These are phyloP conservation scores for Backusella mclennaniae DNA, from an alignment of 192 early-diverging fungal species.

Conservation along the genomic window DNA sequence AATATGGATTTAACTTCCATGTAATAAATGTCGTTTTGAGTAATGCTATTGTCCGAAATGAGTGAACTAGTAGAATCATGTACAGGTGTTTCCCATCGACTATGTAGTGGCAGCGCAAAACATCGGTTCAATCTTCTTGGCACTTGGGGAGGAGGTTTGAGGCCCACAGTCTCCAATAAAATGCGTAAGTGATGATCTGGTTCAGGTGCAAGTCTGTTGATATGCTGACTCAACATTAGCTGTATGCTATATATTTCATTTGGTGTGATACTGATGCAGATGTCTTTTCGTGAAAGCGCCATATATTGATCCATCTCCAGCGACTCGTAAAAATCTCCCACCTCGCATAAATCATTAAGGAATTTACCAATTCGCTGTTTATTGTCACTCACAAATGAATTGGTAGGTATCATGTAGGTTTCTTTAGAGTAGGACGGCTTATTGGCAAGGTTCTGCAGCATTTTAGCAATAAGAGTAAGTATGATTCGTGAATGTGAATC, in stretches of 20 bases:
- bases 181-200: constrained; percentile 77
- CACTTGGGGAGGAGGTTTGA: constrained; percentile 61
- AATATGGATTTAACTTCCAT: constrained; percentile 92
- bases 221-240: constrained; percentile 73
- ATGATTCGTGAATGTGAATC: constrained; percentile 74
- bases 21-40: constrained; percentile 88
- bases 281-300: constrained; percentile 88
- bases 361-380: constrained; percentile 80
- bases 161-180: constrained; percentile 74
- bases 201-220: constrained; percentile 70
- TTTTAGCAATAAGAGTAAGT: constrained; percentile 87
- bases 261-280: constrained; percentile 81
- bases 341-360: constrained; percentile 88
- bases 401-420: constrained; percentile 82
- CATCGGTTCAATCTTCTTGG: constrained; percentile 74
- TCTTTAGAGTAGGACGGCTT: constrained; percentile 91
- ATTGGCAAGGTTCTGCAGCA: constrained; percentile 94
- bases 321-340: constrained; percentile 90
- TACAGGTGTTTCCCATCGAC: constrained; percentile 78
- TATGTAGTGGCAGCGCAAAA: constrained; percentile 67
- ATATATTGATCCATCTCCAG: constrained; percentile 98
- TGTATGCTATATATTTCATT: constrained; percentile 96
- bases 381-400: constrained; percentile 86
- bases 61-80: constrained; percentile 45
- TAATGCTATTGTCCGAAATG: constrained; percentile 77